phyloP scores from a whole-genome alignment of 2,329 filamentous ascomycete species.

The Sporothrix luriei region DNA sequence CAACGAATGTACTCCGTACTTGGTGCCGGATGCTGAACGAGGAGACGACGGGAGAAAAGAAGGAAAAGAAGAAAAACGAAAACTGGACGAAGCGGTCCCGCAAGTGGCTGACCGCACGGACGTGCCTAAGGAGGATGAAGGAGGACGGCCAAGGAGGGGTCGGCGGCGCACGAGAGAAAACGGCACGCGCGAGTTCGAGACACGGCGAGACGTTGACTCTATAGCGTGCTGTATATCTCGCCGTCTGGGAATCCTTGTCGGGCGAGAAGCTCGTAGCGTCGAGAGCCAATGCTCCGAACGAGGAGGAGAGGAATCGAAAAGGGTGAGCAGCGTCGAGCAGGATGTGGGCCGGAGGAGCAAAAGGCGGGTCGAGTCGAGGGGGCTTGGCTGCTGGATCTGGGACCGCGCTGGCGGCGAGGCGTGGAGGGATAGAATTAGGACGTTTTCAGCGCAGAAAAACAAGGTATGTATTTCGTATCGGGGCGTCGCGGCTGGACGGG shows the following conservation, averaged over 20 bases:
- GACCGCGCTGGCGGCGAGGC: constrained; percentile 16
- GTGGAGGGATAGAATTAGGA: constrained; percentile 4
- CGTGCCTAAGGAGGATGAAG: constrained; percentile 13
- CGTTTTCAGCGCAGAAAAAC: constrained; percentile 5
- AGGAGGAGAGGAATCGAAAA: neutral
- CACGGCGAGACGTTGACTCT: constrained; percentile 17
- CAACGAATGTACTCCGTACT: neutral
- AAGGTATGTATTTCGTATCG: constrained; percentile 5
- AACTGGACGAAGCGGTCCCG: constrained; percentile 18
- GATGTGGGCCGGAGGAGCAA: constrained; percentile 20
- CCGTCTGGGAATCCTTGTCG: neutral
- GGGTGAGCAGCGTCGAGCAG: neutral
- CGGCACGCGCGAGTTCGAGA: neutral
- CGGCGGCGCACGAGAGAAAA: constrained; percentile 9
- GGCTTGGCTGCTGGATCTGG: constrained; percentile 20
- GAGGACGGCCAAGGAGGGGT: neutral
- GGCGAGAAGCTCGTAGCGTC: neutral
- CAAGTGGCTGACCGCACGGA: constrained; percentile 28
- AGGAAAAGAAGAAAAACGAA: neutral
- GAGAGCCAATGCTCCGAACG: neutral
- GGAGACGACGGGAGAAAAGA: too few species aligned
- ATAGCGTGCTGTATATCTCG: neutral
- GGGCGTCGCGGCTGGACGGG: neutral
- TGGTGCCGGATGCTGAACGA: neutral
- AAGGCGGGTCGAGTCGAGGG: constrained; percentile 26